Conservation (phyloP, 2,329 filamentous ascomycete species). For the Rhytidhysteron rufulum region DNA sequence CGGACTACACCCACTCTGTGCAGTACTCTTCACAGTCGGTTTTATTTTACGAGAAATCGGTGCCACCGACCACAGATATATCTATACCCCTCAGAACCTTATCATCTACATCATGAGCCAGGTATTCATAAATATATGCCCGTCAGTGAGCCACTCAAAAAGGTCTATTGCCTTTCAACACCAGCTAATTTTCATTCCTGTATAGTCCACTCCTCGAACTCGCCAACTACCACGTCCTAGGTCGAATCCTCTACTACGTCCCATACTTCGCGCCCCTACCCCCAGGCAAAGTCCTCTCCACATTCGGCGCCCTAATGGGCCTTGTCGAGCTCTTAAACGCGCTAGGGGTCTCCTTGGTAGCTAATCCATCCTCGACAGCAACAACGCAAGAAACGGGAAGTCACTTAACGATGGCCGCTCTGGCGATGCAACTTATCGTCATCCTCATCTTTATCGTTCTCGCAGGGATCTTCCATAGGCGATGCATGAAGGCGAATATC, state of each 20-base stretch:
- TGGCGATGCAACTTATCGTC: slow-evolving; percentile 49
- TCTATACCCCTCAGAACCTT: slow-evolving; percentile 46
- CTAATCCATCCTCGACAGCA: slow-evolving; percentile 35
- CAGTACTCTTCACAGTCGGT: slow-evolving; percentile 53
- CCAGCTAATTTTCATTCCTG: neutral
- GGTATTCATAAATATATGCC: slow-evolving; percentile 37
- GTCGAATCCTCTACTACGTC: slow-evolving; percentile 58
- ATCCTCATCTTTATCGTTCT: slow-evolving; percentile 49
- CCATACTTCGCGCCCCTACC: slow-evolving; percentile 58
- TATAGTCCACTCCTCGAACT: slow-evolving; percentile 57
- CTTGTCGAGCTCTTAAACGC: slow-evolving; percentile 51
- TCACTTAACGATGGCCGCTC: slow-evolving; percentile 46
- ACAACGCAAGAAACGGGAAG: slow-evolving; percentile 40
- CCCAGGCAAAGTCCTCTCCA: slow-evolving; percentile 57
- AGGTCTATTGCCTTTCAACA: neutral
- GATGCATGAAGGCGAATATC: slow-evolving; percentile 36
- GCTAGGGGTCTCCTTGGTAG: slow-evolving; percentile 47
- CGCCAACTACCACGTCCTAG: slow-evolving; percentile 60
- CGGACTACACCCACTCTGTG: slow-evolving; percentile 52
- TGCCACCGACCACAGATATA: too few relatives aligned
- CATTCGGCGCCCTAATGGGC: slow-evolving; percentile 51
- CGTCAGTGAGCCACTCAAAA: slow-evolving; percentile 16
- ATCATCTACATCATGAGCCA: slow-evolving; percentile 41
- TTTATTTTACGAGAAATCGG: slow-evolving; percentile 54
- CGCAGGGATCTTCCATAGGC: slow-evolving; percentile 44